Base-by-base conservation (phyloP, 192 early-diverging fungal genomes). In the Backusella morwellensis region DNA sequence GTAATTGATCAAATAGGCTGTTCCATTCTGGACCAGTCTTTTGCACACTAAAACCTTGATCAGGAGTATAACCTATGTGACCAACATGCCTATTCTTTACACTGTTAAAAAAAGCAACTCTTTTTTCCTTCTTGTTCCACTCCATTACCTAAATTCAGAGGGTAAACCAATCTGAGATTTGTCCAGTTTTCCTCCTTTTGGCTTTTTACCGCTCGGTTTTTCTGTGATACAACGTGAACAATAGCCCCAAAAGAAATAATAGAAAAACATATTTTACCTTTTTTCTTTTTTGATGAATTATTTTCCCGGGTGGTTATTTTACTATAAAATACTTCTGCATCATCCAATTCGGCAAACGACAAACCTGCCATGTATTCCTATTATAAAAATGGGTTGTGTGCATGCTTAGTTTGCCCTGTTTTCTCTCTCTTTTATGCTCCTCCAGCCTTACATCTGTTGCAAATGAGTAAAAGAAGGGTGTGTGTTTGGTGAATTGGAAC, bases 1-100 rank as follows among this genome's bases (percentile, higher is more conserved):
- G 86, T 77, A 95, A 82, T 63, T 89, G 86, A 77, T 91, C 89
- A 75, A 95, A 89, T n/a, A 95, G 72, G 68, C 86, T 84, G 66
- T 86, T 88, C 88, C 92, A 93, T 79, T 91, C 86, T 70, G 89
- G 91, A 75, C 91, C 89, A 41, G 90, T 90, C 73, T 91, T 91
- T 66, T 91, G 90, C 15, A 90, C 86, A 67, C 85, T 87, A 47
- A 87, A 91, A 9, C 90, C 90, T 69, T 86, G 87, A 44, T 87
- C 84, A 26, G 88, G 83, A 69, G 87, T 86, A 72, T 79, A 90
- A 23, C 90, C 90, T 69, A 91, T 88, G 72, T 91, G 90, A 41
- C 90, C 85, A 4, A 91, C 68, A 77, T 91, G 90, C 73, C 86
- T 83, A 71, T 29, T 7, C 52, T 44, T 44, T 12, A 15, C 15